A percentile compares a stretch with the other conserved stretches of the same genome.
These are phyloP conservation scores for Trypethelium eluteriae DNA, from an alignment of 495 filamentous ascomycete species.

Conservation along the genomic window DNA sequence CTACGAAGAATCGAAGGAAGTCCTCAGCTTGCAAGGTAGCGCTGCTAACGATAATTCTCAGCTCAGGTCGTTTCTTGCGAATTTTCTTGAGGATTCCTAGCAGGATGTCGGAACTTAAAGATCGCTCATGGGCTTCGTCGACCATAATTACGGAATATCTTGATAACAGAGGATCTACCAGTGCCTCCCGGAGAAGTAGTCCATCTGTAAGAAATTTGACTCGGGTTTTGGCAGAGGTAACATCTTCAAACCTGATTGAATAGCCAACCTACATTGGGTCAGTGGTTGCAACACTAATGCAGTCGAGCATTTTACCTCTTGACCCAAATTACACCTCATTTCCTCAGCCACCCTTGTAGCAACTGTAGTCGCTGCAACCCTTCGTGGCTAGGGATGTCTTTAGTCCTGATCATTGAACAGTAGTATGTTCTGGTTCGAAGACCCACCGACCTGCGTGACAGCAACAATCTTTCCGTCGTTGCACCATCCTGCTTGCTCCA, in stretches of 20 bases:
- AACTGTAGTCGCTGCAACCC: slow-evolving; percentile 89
- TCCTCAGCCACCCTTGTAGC: slow-evolving; percentile 88
- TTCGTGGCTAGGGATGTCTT: slow-evolving; percentile 56
- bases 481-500: slow-evolving; percentile 68
- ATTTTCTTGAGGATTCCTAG: slow-evolving; percentile 96
- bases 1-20: slow-evolving; percentile 74
- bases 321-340: slow-evolving; percentile 80
- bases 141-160: slow-evolving; percentile 98
- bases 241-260: slow-evolving; percentile 92
- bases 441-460: slow-evolving; percentile 71
- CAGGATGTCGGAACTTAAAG: slow-evolving; percentile 86
- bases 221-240: slow-evolving; percentile 75
- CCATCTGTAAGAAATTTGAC: slow-evolving; percentile 98
- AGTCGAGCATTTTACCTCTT: slow-evolving; percentile 46
- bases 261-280: slow-evolving; percentile 61
- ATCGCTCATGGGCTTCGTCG: slow-evolving; percentile 95
- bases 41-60: slow-evolving; percentile 87
- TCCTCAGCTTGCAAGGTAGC: slow-evolving; percentile 89
- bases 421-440: not conserved
- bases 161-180: slow-evolving; percentile 86
- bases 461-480: slow-evolving; percentile 73
- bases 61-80: slow-evolving; percentile 65
- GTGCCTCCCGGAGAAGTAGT: slow-evolving; percentile 82
- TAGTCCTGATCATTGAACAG: not conserved
- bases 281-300: not conserved